phyloP scores from a whole-genome alignment of 768 basidiomycete genomes.

The Pisolithus orientalis region DNA sequence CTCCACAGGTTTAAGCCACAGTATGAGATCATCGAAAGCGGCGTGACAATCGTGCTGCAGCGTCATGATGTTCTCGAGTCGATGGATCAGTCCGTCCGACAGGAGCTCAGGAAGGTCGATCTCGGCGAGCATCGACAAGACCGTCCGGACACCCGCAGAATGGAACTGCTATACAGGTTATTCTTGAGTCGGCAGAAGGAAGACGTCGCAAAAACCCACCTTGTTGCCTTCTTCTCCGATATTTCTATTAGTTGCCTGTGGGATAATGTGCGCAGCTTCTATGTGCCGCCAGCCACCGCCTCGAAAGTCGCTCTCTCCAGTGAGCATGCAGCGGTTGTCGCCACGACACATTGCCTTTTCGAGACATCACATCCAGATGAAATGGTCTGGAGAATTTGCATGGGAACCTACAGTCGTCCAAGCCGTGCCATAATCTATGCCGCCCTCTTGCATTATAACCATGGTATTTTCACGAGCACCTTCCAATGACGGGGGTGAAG shows the following conservation, averaged over 20 bases:
- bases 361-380: background rate
- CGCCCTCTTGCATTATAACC: slow-evolving; percentile 1
- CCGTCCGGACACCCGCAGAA: slow-evolving; percentile 6
- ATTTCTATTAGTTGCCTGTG: no score
- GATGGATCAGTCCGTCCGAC: slow-evolving; percentile 21
- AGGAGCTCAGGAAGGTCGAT: slow-evolving; percentile 14
- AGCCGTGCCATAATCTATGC: background rate
- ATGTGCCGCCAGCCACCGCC: background rate
- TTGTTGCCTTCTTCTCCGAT: background rate
- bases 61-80: slow-evolving; percentile 11
- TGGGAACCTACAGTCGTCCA: background rate
- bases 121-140: slow-evolving; percentile 3
- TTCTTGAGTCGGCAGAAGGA: background rate
- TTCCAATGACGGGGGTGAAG: slow-evolving; percentile 17
- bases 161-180: background rate
- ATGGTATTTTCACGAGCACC: slow-evolving; percentile 1
- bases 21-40: background rate
- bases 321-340: slow-evolving; percentile 10
- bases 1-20: slow-evolving; percentile 1
- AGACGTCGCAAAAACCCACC: background rate
- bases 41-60: background rate
- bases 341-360: slow-evolving; percentile 16
- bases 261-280: background rate
- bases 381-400: background rate
- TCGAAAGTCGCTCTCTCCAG: no score